Evolutionary conservation across 306 rosid genomes (phyloP).

Genomic region (Quercus alba): DNA sequence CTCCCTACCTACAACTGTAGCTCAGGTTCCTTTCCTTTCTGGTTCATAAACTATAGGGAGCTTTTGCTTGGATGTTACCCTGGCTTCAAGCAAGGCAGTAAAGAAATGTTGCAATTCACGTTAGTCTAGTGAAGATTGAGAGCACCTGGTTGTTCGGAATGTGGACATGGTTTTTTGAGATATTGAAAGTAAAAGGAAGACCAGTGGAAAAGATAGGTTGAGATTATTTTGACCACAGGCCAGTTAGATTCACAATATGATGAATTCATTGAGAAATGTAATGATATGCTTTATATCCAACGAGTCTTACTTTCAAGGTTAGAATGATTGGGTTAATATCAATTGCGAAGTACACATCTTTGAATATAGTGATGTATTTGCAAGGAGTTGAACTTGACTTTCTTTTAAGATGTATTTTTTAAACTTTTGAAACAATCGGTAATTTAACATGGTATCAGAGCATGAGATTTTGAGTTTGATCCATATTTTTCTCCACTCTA

Average conservation of each 20-base stretch:
- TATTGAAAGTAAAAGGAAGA: neutral
- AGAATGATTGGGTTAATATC: neutral
- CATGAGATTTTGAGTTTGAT: too few relatives aligned
- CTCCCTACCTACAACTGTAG: conserved; percentile 66
- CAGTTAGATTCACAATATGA: neutral
- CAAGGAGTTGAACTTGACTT: neutral
- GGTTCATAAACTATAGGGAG: conserved; percentile 42
- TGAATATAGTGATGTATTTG: neutral
- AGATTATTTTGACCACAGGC: neutral
- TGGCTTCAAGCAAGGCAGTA: neutral
- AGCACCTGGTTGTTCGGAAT: neutral
- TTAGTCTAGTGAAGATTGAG: neutral
- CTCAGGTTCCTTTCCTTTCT: conserved; percentile 64
- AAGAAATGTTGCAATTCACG: neutral
- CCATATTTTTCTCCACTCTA: too few relatives aligned
- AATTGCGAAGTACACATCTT: neutral
- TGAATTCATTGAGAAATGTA: neutral
- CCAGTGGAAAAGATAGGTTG: neutral
- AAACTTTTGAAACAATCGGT: too few relatives aligned
- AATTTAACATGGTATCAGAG: too few relatives aligned
- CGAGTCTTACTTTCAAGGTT: neutral
- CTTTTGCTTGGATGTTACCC: conserved; percentile 10
- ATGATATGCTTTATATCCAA: neutral
- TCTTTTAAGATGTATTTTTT: neutral
- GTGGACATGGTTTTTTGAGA: neutral